Conservation (phyloP, 2,329 filamentous ascomycete genomes). For the Zarea fungicola region DNA sequence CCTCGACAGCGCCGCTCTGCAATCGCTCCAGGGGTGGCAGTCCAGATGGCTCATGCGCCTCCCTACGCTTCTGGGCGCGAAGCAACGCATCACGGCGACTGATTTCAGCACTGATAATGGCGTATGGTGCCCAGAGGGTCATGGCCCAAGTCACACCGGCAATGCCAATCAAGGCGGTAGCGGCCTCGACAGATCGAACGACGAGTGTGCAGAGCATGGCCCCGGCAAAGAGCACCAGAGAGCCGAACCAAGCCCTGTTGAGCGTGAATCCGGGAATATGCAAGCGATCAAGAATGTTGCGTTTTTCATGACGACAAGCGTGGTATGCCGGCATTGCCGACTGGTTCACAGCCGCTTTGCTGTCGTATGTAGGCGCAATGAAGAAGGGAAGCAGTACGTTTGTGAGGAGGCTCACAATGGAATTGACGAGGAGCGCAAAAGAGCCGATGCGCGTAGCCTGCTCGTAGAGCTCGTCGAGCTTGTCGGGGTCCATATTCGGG, state of each 20-base stretch:
- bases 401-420: conserved; percentile 73
- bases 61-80: conserved; percentile 32
- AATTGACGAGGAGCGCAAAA: conserved; percentile 83
- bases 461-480: conserved; percentile 78
- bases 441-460: conserved; percentile 81
- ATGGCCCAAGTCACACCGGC: conserved; percentile 90
- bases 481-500: conserved; percentile 67
- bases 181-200: conserved; percentile 63
- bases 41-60: neutral
- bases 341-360: conserved; percentile 27
- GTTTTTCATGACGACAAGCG: conserved; percentile 29
- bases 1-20: conserved; percentile 11
- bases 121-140: conserved; percentile 91
- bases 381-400: conserved; percentile 84
- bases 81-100: conserved; percentile 66
- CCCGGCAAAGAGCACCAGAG: conserved; percentile 74
- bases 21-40: conserved; percentile 1
- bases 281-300: conserved; percentile 52
- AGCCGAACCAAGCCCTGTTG: conserved; percentile 79
- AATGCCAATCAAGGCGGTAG: conserved; percentile 71
- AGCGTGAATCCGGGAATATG: conserved; percentile 81
- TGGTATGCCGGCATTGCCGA: conserved; percentile 1
- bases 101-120: conserved; percentile 90
- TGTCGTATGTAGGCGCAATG: conserved; percentile 73
- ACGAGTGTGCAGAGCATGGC: conserved; percentile 83